Evolutionary conservation across 78 protist genomes (phyloP).

Genomic region (Dictyostelium brefeldianum): DNA sequence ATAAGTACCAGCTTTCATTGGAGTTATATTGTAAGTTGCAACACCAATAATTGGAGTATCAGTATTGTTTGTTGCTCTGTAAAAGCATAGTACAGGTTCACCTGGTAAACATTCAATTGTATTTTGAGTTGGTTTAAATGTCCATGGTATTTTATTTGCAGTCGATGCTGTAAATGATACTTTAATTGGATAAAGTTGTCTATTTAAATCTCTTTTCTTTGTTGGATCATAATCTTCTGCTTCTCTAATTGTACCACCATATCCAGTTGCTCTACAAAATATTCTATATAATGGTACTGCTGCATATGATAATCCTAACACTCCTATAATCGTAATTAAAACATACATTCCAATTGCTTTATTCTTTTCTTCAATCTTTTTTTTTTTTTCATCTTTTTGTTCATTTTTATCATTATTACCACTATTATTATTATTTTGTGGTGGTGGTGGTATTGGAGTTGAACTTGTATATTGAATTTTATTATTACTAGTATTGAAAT

Average conservation of each 20-base stretch:
- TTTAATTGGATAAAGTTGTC: slow-evolving; percentile 58
- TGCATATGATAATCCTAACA: slow-evolving; percentile 83
- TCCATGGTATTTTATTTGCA: slow-evolving; percentile 79
- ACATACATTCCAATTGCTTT: slow-evolving; percentile 59
- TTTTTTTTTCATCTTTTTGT: slow-evolving; percentile 18
- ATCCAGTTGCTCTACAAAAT: slow-evolving; percentile 92
- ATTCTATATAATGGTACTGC: slow-evolving; percentile 94
- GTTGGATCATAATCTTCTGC: slow-evolving; percentile 2
- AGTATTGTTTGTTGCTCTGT: slow-evolving; percentile 88
- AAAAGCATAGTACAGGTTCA: slow-evolving; percentile 70
- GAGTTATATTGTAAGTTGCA: slow-evolving; percentile 91
- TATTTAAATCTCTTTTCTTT: slow-evolving; percentile 53
- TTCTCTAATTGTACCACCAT: slow-evolving; percentile 90
- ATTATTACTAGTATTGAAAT: too few species aligned
- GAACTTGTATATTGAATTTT: too few species aligned
- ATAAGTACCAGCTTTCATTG: slow-evolving; percentile 86
- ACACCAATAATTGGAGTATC: slow-evolving; percentile 90
- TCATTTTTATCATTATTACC: background rate
- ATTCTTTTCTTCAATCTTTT: slow-evolving; percentile 67
- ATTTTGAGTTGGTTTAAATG: slow-evolving; percentile 61
- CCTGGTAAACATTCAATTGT: slow-evolving; percentile 71
- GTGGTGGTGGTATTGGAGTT: too few species aligned
- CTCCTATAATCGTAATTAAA: slow-evolving; percentile 40
- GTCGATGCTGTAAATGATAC: slow-evolving; percentile 71
- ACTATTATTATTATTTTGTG: slow-evolving; percentile 17